These are phyloP conservation scores for Nothophytophthora sp. DNA, from an alignment of 352 stramenopile species.

Conservation along the genomic window DNA sequence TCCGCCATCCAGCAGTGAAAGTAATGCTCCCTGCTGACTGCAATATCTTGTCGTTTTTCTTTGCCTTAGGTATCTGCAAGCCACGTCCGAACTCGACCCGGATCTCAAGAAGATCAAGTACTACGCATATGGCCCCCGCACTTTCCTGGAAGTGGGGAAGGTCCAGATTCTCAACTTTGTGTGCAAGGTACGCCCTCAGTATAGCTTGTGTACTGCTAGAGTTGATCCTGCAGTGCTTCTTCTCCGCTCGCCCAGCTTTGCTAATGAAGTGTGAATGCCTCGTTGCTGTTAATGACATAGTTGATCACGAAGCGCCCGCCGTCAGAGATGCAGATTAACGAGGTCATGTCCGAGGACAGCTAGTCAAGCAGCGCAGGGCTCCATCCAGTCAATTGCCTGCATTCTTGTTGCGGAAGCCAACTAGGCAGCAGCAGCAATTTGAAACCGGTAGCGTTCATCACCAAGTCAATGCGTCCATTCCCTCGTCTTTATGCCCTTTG, in stretches of 20 bases:
- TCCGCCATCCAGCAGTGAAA: neutral
- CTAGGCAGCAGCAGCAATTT: slow-evolving; percentile 8
- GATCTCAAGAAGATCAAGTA: slow-evolving; percentile 83
- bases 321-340: slow-evolving; percentile 66
- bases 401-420: too few relatives aligned
- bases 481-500: slow-evolving; percentile 19
- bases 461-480: slow-evolving; percentile 7
- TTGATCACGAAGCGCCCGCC: slow-evolving; percentile 69
- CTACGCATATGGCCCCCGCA: slow-evolving; percentile 66
- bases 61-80: slow-evolving; percentile 57
- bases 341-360: slow-evolving; percentile 61
- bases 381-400: neutral
- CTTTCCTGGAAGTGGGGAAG: slow-evolving; percentile 81
- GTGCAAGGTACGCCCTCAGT: slow-evolving; percentile 63
- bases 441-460: too few relatives aligned
- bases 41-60: neutral
- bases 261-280: neutral
- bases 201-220: neutral
- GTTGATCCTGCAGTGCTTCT: neutral
- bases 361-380: slow-evolving; percentile 12
- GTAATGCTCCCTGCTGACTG: neutral
- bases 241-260: neutral
- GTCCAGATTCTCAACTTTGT: slow-evolving; percentile 88
- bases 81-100: slow-evolving; percentile 68
- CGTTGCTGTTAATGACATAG: slow-evolving; percentile 23